These are phyloP conservation scores for Aspergillus campestris DNA, from an alignment of 495 filamentous ascomycete genomes.

Conservation along the genomic window DNA sequence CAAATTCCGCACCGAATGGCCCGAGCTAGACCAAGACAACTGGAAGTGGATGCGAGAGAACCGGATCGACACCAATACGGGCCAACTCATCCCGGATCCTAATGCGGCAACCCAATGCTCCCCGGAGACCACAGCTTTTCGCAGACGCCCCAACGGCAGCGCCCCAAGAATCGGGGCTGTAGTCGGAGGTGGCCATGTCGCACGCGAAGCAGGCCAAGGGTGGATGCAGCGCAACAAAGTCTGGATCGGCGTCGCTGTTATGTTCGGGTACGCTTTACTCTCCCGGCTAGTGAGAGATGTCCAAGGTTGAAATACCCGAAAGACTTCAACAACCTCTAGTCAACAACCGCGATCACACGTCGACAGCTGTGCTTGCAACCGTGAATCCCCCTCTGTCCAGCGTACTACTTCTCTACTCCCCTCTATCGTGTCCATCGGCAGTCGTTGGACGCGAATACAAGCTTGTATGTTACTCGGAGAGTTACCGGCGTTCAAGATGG, in stretches of 20 bases:
- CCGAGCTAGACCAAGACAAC: conserved; percentile 83
- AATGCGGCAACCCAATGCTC: conserved; percentile 38
- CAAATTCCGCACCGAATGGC: conserved; percentile 85
- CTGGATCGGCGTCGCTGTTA: conserved; percentile 51
- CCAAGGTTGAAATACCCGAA: conserved; percentile 19
- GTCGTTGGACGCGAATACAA: too few species aligned
- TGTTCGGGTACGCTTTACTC: conserved; percentile 74
- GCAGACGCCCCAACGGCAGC: conserved; percentile 58
- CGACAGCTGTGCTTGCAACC: too few species aligned
- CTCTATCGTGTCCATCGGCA: too few species aligned
- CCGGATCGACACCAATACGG: conserved; percentile 70
- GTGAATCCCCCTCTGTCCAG: neutral
- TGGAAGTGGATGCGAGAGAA: conserved; percentile 87
- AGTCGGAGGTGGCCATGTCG: conserved; percentile 65
- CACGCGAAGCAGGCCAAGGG: conserved; percentile 66
- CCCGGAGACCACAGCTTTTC: conserved; percentile 58
- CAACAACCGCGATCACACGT: too few species aligned
- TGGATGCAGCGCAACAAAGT: conserved; percentile 76
- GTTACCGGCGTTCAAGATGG: too few species aligned
- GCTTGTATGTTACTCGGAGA: too few species aligned
- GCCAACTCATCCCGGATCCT: conserved; percentile 44
- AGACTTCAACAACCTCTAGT: too few species aligned
- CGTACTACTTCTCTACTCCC: neutral
- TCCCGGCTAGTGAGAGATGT: conserved; percentile 60
- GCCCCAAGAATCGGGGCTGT: conserved; percentile 68